phyloP scores from a whole-genome alignment of 2,329 filamentous ascomycete genomes.

The Scedosporium minutisporum region DNA sequence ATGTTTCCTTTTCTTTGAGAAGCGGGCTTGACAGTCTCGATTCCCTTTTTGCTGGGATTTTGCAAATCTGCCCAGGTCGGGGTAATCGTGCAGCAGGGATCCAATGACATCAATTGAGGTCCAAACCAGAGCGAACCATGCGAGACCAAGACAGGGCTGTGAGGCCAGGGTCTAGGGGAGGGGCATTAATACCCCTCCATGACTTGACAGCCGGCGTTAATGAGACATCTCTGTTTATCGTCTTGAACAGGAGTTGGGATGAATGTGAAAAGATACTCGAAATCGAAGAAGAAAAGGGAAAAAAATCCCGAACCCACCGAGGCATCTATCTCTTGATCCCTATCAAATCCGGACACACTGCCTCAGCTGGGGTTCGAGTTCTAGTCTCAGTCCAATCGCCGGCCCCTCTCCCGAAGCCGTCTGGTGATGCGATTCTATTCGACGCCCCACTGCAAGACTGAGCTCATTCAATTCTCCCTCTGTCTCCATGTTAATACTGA shows the following conservation, averaged over 20 bases:
- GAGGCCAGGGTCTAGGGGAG: background rate
- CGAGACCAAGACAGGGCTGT: background rate
- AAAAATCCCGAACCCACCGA: background rate
- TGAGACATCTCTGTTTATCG: background rate
- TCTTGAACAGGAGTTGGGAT: background rate
- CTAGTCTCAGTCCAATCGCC: background rate
- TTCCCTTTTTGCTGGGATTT: too few relatives aligned
- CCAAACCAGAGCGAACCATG: too few relatives aligned
- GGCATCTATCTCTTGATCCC: background rate
- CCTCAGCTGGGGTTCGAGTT: background rate
- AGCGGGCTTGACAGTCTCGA: too few relatives aligned
- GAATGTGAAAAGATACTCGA: too few relatives aligned
- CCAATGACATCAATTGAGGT: too few relatives aligned
- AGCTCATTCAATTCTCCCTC: too few relatives aligned
- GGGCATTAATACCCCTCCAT: background rate
- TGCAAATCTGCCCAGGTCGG: too few relatives aligned
- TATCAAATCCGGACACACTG: background rate
- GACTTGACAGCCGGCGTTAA: background rate
- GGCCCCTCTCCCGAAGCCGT: background rate
- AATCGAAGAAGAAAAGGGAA: background rate
- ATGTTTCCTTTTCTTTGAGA: too few relatives aligned
- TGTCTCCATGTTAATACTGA: too few relatives aligned
- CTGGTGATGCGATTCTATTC: background rate
- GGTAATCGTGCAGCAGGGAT: too few relatives aligned
- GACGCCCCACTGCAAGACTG: background rate